Conservation (phyloP, 352 stramenopile genomes). For the Phytophthora citrophthora region DNA sequence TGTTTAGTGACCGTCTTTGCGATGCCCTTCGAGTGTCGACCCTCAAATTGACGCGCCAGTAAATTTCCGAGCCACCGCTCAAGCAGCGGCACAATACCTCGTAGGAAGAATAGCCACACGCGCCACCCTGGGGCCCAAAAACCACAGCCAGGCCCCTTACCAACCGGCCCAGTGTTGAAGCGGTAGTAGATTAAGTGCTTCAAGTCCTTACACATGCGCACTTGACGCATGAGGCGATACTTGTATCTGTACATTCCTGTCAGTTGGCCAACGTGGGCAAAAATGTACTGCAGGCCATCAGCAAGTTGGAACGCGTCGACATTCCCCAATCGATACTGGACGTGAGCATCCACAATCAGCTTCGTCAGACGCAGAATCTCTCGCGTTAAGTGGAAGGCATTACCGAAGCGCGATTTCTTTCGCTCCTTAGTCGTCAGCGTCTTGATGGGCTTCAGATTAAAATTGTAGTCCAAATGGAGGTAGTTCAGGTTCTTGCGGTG, state of each 20-base stretch:
- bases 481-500: slow-evolving; percentile 99
- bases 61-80: slow-evolving; percentile 99
- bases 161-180: slow-evolving; percentile 99
- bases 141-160: slow-evolving; percentile 98
- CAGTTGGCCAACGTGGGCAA: slow-evolving; percentile 99
- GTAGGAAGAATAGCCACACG: slow-evolving; percentile 99
- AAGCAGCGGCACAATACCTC: slow-evolving; percentile 98
- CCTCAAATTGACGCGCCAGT: slow-evolving; percentile 99
- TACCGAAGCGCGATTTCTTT: slow-evolving; percentile 99
- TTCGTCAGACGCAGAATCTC: slow-evolving; percentile 99
- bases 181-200: slow-evolving; percentile 99
- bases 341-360: slow-evolving; percentile 99
- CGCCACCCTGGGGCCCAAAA: slow-evolving; percentile 99
- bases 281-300: slow-evolving; percentile 99
- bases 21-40: slow-evolving; percentile 98
- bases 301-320: slow-evolving; percentile 99
- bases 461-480: slow-evolving; percentile 99
- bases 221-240: slow-evolving; percentile 97
- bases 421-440: slow-evolving; percentile 99
- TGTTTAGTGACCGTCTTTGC: slow-evolving; percentile 99
- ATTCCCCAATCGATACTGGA: slow-evolving; percentile 99
- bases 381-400: slow-evolving; percentile 95
- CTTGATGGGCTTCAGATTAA: slow-evolving; percentile 99
- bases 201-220: slow-evolving; percentile 99
- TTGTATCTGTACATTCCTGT: slow-evolving; percentile 99